Percentiles rank a stretch among this genome's conserved stretches.
phyloP scores from a whole-genome alignment of 331 rosid species.

The Stylosanthes scabra region DNA sequence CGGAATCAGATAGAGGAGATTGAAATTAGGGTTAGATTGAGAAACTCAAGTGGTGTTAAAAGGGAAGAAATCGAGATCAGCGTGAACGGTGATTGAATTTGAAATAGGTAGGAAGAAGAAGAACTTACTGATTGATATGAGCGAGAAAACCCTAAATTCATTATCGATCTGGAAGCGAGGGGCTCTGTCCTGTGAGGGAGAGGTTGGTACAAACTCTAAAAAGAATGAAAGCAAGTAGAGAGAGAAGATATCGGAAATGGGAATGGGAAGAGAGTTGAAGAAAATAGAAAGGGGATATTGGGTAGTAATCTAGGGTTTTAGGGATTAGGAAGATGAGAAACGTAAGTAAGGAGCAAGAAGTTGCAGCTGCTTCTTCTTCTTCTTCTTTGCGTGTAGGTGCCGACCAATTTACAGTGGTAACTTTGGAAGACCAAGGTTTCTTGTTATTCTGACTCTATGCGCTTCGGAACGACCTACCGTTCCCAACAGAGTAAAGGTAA shows the following conservation, averaged over 20 bases:
- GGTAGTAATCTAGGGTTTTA: background rate
- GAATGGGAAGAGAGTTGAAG: background rate
- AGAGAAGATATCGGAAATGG: background rate
- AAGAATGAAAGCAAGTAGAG: background rate
- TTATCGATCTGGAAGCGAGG: constrained; percentile 37
- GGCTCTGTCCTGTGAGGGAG: constrained; percentile 4
- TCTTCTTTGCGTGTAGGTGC: background rate
- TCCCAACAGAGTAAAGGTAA: too few relatives aligned
- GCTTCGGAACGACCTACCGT: background rate
- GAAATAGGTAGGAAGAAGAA: background rate
- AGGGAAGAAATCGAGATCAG: background rate
- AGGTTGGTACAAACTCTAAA: background rate
- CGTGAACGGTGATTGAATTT: background rate
- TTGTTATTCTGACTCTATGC: constrained; percentile 26
- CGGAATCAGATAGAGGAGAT: background rate
- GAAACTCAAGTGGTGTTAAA: background rate
- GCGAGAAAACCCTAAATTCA: constrained; percentile 55
- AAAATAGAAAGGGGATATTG: background rate
- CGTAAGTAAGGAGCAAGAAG: background rate
- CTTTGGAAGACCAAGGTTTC: background rate
- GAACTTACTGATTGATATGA: constrained; percentile 50
- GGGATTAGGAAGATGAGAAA: background rate
- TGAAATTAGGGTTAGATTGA: constrained; percentile 39
- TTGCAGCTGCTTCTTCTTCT: background rate
- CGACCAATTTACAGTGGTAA: constrained; percentile 28